Evolutionary conservation across 148 eudicot genomes (phyloP), one percentile per base, ranked within the genome.

Genomic region (Arctostaphylos glauca): DNA sequence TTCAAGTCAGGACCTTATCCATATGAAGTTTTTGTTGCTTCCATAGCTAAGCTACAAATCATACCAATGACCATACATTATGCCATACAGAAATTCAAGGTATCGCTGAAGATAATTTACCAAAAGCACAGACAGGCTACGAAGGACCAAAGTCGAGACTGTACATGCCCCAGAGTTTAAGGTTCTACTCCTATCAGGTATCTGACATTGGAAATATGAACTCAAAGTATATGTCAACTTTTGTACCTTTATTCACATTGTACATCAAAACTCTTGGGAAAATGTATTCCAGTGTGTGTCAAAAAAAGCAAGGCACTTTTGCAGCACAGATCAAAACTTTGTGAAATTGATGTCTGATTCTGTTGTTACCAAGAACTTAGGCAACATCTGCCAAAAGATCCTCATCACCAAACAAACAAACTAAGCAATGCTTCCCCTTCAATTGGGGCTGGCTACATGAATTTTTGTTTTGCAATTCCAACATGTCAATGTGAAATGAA

Each of bases 111-210:
- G 3, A 76, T 12, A 76, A 76, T 25, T 49, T 76, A 53, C 46
- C 59, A 6, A 76, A 53, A 50, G n/a, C 31, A 14, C 19, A 76
- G 41, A 43, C 78, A 52, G 38, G 31, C 56, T 47, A 38, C 48
- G 41, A 74, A 74, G 55, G 56, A 49, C 55, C 77, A 74, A 48
- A 74, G 9, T 23, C 41, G n/a, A 74, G 77, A 47, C 48, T 10
- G n/a, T 55, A 74, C 15, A 21, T 74, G 38, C 23, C 25, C 38
- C 55, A 4, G 31, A 73, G 8, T 47, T 49, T 23, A 49, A 9
- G 56, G 56, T 5, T 75, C 59, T 10, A 49, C 55, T 50, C 38
- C 16, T 41, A 6, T 76, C 77, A 4, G 9, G 21, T 21, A 75
- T 52, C 59, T 13, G 12, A 19, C 54, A 74, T 47, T 18, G 53